Conservation (phyloP, 1,139 yeast species). For the Yamadazyma sp. region DNA sequence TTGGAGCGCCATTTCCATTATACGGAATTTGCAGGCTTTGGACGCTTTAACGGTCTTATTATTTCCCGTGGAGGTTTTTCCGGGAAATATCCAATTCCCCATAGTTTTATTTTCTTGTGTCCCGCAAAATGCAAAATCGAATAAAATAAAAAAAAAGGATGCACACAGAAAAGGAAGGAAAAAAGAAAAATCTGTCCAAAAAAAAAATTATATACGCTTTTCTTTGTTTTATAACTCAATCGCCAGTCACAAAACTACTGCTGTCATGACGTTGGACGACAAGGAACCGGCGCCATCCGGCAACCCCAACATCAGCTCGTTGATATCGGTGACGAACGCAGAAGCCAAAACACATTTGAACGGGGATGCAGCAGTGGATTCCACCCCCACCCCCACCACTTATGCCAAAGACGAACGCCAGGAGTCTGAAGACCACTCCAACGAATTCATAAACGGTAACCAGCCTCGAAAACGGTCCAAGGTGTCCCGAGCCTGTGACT, state of each 20-base stretch:
- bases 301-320: slow-evolving; percentile 2
- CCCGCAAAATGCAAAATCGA: slow-evolving; percentile 2
- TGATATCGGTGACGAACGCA: slow-evolving; percentile 4
- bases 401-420: background rate
- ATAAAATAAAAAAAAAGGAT: too few relatives aligned
- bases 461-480: slow-evolving; percentile 58
- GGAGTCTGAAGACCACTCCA: background rate
- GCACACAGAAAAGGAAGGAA: too few relatives aligned
- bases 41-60: too few relatives aligned
- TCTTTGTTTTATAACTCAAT: background rate
- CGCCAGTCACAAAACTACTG: too few relatives aligned
- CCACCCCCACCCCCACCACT: background rate
- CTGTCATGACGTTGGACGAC: slow-evolving; percentile 3
- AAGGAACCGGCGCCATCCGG: background rate
- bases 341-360: background rate
- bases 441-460: slow-evolving; percentile 7
- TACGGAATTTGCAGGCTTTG: too few relatives aligned
- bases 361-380: background rate
- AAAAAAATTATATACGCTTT: background rate
- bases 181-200: background rate
- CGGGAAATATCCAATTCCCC: slow-evolving; percentile 8
- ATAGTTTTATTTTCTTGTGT: slow-evolving; percentile 1
- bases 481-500: slow-evolving; percentile 69
- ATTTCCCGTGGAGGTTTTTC: slow-evolving; percentile 7
- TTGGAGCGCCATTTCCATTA: too few relatives aligned